Conservation (phyloP, 371 early-diverging fungal genomes). For the Saksenaea vasiformis region DNA sequence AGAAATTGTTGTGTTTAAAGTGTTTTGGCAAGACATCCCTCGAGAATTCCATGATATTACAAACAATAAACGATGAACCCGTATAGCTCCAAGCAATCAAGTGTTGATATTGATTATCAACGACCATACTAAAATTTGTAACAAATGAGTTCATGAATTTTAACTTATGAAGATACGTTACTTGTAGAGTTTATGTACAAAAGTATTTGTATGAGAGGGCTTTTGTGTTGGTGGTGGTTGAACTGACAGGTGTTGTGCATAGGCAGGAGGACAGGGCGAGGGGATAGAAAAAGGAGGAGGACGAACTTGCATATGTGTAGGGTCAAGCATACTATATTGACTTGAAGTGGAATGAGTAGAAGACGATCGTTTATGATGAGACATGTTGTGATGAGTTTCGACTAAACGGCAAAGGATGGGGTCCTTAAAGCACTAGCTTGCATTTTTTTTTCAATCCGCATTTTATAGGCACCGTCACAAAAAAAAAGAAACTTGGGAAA, state of each 20-base stretch:
- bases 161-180: slow-evolving; percentile 17
- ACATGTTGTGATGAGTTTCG: background rate
- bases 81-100: slow-evolving; percentile 84
- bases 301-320: background rate
- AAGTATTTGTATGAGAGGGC: slow-evolving; percentile 33
- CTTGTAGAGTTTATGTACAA: slow-evolving; percentile 53
- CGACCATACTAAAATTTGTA: slow-evolving; percentile 72
- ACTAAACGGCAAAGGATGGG: background rate
- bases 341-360: background rate
- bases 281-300: background rate
- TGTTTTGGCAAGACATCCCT: slow-evolving; percentile 78
- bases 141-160: background rate
- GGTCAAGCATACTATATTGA: background rate
- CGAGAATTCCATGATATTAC: slow-evolving; percentile 85
- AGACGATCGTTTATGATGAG: slow-evolving; percentile 5
- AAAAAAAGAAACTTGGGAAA: background rate
- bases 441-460: background rate
- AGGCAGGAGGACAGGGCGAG: background rate
- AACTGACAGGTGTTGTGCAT: slow-evolving; percentile 6
- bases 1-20: slow-evolving; percentile 90
- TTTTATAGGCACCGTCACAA: background rate
- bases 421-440: background rate
- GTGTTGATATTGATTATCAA: slow-evolving; percentile 78
- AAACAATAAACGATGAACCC: slow-evolving; percentile 89
- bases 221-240: slow-evolving; percentile 10